A percentile compares a stretch with the other conserved stretches of the same genome.
phyloP scores from a whole-genome alignment of 169 alveolate genomes.

The Eimeria acervulina region DNA sequence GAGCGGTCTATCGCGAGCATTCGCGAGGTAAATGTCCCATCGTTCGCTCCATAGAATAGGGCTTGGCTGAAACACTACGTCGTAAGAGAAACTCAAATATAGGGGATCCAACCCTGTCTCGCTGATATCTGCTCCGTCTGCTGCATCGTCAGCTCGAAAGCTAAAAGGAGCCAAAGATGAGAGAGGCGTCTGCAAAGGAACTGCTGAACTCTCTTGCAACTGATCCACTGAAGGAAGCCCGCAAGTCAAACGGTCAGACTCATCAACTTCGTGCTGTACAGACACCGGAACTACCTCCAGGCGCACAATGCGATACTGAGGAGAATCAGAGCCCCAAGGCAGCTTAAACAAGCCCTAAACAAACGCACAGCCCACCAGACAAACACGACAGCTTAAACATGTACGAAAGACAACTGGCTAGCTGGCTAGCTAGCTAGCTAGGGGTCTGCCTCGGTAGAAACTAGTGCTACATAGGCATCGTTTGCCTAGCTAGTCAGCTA shows the following conservation, averaged over 20 bases:
- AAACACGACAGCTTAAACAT: background rate
- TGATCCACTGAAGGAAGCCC: conserved; percentile 22
- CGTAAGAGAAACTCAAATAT: conserved; percentile 90
- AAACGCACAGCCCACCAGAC: background rate
- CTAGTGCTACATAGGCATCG: background rate
- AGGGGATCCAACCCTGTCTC: conserved; percentile 8
- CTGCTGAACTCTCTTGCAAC: background rate
- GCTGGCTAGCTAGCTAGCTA: conserved; percentile 5
- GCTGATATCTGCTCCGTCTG: background rate
- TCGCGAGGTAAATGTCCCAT: conserved; percentile 93
- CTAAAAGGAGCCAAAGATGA: conserved; percentile 56
- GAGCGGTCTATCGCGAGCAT: conserved; percentile 86
- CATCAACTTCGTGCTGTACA: conserved; percentile 66
- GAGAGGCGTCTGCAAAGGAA: conserved; percentile 14
- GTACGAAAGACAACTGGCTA: background rate
- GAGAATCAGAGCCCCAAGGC: conserved; percentile 15
- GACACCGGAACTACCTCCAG: conserved; percentile 88
- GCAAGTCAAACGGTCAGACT: conserved; percentile 35
- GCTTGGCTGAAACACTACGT: conserved; percentile 89
- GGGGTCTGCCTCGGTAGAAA: no score
- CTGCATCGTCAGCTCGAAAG: background rate
- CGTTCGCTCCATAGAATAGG: conserved; percentile 89
- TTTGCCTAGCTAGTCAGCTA: background rate
- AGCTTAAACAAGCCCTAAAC: conserved; percentile 6
- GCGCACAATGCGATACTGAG: conserved; percentile 88